Evolutionary conservation across 176 grass and related monocot genomes (phyloP).

Genomic region (Neostapfia colusana): DNA sequence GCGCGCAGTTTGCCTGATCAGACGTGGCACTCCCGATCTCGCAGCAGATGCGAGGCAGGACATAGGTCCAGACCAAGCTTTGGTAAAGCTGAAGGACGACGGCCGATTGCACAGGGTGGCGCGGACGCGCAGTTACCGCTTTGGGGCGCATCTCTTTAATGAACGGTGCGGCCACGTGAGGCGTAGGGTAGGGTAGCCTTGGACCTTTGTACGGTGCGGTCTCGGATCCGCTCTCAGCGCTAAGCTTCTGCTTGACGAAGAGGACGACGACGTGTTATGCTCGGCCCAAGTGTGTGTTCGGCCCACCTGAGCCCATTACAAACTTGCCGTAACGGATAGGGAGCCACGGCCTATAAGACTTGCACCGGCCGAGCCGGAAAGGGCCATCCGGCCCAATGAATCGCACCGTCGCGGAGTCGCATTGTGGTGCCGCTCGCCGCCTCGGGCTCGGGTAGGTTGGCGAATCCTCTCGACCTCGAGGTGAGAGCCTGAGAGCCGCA

Average conservation of each 20-base stretch:
- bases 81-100: not conserved
- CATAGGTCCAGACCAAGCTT: not conserved
- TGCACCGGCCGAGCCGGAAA: too few species aligned
- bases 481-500: not conserved
- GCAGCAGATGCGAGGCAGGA: not conserved
- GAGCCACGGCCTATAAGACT: too few species aligned
- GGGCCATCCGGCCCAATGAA: too few species aligned
- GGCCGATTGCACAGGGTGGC: not conserved
- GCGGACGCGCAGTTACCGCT: not conserved
- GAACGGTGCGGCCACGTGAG: conserved; percentile 13
- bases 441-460: not conserved
- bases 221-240: too few species aligned
- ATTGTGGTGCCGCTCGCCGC: too few species aligned
- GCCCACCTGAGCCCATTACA: too few species aligned
- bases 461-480: conserved; percentile 33
- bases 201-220: not conserved
- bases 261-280: too few species aligned
- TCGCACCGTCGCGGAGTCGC: too few species aligned
- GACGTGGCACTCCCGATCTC: not conserved
- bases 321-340: too few species aligned
- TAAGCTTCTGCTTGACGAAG: too few species aligned
- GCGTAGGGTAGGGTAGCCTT: not conserved
- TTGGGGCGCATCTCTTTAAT: conserved; percentile 14
- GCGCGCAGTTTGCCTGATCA: not conserved
- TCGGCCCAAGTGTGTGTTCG: too few species aligned